These are phyloP conservation scores for Entrophospora sp. DNA, from an alignment of 192 early-diverging fungal genomes.

Conservation along the genomic window DNA sequence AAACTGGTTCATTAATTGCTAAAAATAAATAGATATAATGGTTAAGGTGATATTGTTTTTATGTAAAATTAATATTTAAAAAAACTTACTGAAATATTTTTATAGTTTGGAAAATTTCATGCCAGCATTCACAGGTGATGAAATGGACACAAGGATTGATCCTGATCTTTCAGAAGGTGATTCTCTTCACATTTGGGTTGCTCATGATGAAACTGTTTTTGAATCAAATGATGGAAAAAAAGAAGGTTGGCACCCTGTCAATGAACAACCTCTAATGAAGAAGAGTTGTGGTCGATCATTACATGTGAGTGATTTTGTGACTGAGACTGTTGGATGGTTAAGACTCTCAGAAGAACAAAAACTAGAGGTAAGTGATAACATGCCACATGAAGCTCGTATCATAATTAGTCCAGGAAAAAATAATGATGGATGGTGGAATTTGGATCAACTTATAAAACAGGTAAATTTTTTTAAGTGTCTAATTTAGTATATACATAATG, in stretches of 20 bases:
- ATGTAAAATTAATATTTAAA: not conserved
- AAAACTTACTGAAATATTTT: not conserved
- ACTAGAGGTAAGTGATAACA: not conserved
- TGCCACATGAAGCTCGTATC: not conserved
- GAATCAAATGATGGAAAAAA: constrained; percentile 10
- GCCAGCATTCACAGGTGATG: not conserved
- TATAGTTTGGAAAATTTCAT: not conserved
- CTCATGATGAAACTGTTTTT: constrained; percentile 19
- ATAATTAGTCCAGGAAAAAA: constrained; percentile 14
- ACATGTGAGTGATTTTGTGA: not conserved
- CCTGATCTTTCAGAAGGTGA: not conserved
- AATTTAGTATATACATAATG: constrained; percentile 13
- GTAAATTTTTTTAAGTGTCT: no score
- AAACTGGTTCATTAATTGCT: no score
- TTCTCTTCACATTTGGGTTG: constrained; percentile 4
- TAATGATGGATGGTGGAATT: constrained; percentile 19
- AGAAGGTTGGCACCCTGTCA: not conserved
- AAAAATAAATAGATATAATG: no score
- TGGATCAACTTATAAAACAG: constrained; percentile 9
- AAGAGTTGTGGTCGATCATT: not conserved
- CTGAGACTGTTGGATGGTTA: constrained; percentile 4
- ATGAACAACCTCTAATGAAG: not conserved
- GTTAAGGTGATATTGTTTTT: no score
- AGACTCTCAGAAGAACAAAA: not conserved
- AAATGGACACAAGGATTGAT: not conserved